Evolutionary conservation across 2,329 filamentous ascomycete species (phyloP).

Genomic region (Ophiocordyceps camponoti-leonardi): DNA sequence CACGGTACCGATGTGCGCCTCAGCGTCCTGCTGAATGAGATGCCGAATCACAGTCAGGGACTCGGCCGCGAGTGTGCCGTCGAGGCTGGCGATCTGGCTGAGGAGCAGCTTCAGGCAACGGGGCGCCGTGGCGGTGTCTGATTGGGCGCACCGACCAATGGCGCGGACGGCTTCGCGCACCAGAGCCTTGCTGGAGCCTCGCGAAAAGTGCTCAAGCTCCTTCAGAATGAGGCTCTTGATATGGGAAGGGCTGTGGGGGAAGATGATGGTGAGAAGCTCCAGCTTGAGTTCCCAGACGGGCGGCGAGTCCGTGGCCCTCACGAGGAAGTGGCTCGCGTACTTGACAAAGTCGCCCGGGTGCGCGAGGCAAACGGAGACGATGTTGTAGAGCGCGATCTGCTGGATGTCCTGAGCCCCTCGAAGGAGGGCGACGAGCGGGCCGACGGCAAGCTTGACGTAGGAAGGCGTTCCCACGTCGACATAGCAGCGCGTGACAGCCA

Average conservation of each 20-base stretch:
- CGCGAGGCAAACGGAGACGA: conserved; percentile 75
- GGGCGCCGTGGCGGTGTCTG: conserved; percentile 49
- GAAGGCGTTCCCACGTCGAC: conserved; percentile 66
- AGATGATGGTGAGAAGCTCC: conserved; percentile 79
- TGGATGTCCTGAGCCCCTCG: conserved; percentile 76
- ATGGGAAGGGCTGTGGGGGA: conserved; percentile 60
- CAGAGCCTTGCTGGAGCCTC: conserved; percentile 53
- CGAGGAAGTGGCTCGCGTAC: conserved; percentile 78
- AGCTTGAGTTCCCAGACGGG: conserved; percentile 84
- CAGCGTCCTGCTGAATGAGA: conserved; percentile 79
- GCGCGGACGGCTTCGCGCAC: conserved; percentile 82
- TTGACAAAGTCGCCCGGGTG: conserved; percentile 68
- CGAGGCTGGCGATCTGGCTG: conserved; percentile 72
- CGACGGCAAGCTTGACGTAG: conserved; percentile 59
- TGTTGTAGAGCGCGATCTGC: conserved; percentile 81
- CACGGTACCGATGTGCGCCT: conserved; percentile 68
- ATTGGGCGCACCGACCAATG: conserved; percentile 84
- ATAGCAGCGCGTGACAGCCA: conserved; percentile 74
- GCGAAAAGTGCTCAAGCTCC: conserved; percentile 86
- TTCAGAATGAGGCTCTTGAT: conserved; percentile 76
- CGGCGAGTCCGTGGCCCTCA: conserved; percentile 61
- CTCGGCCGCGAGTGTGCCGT: conserved; percentile 78
- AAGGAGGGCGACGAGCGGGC: conserved; percentile 72
- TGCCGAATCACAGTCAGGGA: conserved; percentile 90
- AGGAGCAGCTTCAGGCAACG: conserved; percentile 72